phyloP scores from a whole-genome alignment of 148 eudicot genomes.

The Rhododendron ferrugineum region DNA sequence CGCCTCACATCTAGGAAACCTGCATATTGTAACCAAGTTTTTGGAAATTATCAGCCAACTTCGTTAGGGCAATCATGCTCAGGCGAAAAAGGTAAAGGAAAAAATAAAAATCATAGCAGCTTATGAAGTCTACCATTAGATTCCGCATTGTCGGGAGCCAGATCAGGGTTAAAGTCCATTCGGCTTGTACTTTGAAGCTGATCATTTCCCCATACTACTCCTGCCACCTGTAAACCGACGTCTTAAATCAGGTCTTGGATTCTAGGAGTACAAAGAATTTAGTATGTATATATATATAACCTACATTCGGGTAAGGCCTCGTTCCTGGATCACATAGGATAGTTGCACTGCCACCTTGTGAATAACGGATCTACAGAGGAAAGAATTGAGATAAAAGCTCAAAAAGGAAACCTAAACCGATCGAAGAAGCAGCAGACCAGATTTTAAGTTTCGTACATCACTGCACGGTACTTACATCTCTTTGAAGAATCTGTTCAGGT shows the following conservation, averaged over 20 bases:
- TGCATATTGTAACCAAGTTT: neutral
- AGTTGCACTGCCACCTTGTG: constrained; percentile 4
- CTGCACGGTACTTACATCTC: constrained; percentile 5
- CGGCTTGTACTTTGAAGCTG: neutral
- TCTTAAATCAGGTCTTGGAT: neutral
- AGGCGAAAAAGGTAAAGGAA: neutral
- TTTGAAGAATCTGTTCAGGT: neutral
- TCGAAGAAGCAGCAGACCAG: neutral
- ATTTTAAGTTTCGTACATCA: neutral
- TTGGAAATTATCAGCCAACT: neutral
- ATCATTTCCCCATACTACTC: neutral
- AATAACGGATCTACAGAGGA: constrained; percentile 12
- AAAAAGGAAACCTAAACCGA: neutral
- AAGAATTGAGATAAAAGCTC: constrained; percentile 1
- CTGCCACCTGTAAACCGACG: neutral
- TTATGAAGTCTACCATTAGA: neutral
- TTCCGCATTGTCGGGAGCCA: neutral
- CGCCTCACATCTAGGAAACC: neutral
- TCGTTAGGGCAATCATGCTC: neutral
- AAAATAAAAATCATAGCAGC: neutral
- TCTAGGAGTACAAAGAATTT: neutral
- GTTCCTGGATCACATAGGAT: constrained; percentile 5
- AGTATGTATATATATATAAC: neutral
- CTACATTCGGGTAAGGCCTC: neutral
- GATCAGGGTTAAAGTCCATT: constrained; percentile 1